Conservation (phyloP, 2,329 filamentous ascomycete genomes). For the Ophiostoma triangulosporum region DNA sequence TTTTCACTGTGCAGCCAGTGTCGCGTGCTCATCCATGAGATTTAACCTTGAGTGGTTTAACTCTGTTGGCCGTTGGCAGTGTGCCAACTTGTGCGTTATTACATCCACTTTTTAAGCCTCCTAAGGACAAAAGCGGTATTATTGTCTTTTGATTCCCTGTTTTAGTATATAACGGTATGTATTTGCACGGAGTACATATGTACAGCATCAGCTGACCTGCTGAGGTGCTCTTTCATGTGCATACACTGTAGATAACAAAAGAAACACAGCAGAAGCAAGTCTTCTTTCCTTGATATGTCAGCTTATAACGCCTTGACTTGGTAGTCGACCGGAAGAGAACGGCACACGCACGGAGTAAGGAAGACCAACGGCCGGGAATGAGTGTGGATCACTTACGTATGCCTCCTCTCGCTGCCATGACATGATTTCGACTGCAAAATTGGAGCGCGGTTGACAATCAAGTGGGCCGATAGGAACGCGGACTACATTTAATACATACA, state of each 20-base stretch:
- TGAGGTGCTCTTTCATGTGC: no score
- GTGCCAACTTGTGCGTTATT: neutral
- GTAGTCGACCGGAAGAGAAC: neutral
- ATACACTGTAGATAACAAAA: no score
- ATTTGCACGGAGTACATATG: no score
- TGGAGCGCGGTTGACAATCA: no score
- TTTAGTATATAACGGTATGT: no score
- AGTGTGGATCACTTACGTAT: slow-evolving; percentile 8
- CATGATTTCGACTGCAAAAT: neutral
- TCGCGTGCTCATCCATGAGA: slow-evolving; percentile 2
- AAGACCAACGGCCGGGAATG: neutral
- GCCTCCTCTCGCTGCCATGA: neutral
- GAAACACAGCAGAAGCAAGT: no score
- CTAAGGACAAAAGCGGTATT: neutral
- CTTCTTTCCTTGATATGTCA: no score
- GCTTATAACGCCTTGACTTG: no score
- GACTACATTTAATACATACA: no score
- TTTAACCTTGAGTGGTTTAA: neutral
- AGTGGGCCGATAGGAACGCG: no score
- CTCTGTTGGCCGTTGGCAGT: neutral
- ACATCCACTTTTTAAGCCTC: slow-evolving; percentile 4
- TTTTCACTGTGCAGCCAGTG: neutral
- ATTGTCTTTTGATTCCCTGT: neutral
- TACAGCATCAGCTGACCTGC: no score
- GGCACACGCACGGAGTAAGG: neutral